Conservation (phyloP, 2,329 filamentous ascomycete genomes). For the Cordyceps pruinosa region DNA sequence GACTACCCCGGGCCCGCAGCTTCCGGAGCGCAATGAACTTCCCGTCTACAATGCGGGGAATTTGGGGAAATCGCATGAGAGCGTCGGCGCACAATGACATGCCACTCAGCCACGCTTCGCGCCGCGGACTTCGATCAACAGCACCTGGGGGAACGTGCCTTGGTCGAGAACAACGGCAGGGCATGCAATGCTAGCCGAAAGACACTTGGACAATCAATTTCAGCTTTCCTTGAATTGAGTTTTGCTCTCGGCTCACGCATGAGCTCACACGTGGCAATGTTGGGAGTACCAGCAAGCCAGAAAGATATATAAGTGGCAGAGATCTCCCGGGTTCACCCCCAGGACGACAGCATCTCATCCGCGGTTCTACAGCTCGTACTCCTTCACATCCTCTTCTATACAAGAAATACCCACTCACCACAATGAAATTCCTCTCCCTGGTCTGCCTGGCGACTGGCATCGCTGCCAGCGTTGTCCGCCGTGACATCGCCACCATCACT, state of each 20-base stretch:
- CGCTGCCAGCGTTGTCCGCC: constrained; percentile 11
- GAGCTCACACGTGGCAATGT: background rate
- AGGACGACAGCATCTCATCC: background rate
- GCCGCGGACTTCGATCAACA: background rate
- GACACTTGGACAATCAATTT: background rate
- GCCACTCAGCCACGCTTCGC: background rate
- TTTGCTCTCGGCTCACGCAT: background rate
- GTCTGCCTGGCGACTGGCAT: background rate
- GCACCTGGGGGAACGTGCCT: background rate
- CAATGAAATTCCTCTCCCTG: constrained; percentile 7
- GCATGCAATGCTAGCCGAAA: background rate
- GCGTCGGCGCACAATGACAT: background rate
- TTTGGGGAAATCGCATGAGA: too few species aligned
- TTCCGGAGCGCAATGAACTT: too few species aligned
- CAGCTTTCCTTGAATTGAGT: background rate
- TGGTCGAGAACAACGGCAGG: background rate
- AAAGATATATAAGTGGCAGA: background rate
- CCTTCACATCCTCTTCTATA: background rate
- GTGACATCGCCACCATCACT: constrained; percentile 14
- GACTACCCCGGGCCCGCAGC: too few species aligned
- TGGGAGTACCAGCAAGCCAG: background rate
- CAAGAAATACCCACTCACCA: background rate
- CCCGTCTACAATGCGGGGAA: too few species aligned
- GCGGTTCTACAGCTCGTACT: background rate
- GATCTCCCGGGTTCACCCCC: background rate